Base-by-base conservation (phyloP, 2,329 filamentous ascomycete genomes). In the Fusarium siculi region DNA sequence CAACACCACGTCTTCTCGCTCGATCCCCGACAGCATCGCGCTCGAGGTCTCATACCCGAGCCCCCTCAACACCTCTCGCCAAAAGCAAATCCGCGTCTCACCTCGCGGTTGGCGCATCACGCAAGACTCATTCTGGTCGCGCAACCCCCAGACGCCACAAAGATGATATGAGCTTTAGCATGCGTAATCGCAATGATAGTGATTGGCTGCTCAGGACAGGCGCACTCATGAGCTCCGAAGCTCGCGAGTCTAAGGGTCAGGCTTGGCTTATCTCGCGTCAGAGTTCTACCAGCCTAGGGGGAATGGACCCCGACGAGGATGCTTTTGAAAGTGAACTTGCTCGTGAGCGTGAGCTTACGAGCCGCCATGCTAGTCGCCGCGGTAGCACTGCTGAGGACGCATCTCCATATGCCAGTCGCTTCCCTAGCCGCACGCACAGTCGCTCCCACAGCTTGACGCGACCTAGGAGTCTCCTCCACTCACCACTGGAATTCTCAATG, bases 231-330 rank as follows among this genome's bases (percentile, higher is more conserved):
- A 88, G 88, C 63, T 87, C 86, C 57, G 89, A 91, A 78, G 85
- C 90, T 23, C 85, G 91, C 63, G 91, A 93, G 78, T 90, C 85
- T 76, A 93, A 93, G 80, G 91, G 91, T 19, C 91, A 93, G 80
- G 83, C 87, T 19, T 93, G 91, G 91, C 86, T 93, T 25, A 84
- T 89, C n/a, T 89, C 90, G 30, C 86, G 90, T 52, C 89, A 88
- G 61, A 91, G 89, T 78, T 91, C 90, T 4, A 92, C 90, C 14
- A 91, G 87, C 76, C 84, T 92, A 23, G 82, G 86, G 2, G 88
- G 85, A 30, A 80, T 86, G 77, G 86, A 88, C 39, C 83, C 83
- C 7, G 88, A 89, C 8, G 87, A 89, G 43, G 86, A 87, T 67
- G 85, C 83, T 16, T 84, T 87, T 66, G 86, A 89, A 75, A 81